Percentiles rank a stretch among this genome's conserved stretches.
phyloP scores from a whole-genome alignment of 441 rosid species.

The Bocquillonia castaneifolia region DNA sequence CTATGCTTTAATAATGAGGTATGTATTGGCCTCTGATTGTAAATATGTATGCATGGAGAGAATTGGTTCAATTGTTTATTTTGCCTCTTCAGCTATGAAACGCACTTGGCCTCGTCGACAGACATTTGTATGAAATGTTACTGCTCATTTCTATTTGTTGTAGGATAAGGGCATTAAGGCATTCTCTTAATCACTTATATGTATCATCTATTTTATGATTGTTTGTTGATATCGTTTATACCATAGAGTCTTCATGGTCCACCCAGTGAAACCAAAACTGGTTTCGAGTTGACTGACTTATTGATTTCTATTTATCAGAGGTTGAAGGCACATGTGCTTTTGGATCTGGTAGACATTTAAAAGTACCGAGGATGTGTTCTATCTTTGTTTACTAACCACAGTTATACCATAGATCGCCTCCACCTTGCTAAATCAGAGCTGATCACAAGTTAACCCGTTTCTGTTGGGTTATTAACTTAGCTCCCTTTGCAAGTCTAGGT shows the following conservation, averaged over 20 bases:
- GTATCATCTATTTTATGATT: neutral
- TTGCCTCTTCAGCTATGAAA: neutral
- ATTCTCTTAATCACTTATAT: too few relatives aligned
- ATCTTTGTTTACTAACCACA: neutral
- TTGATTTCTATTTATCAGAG: neutral
- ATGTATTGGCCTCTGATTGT: constrained; percentile 23
- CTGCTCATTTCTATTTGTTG: neutral
- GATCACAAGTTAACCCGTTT: neutral
- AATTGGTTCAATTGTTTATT: neutral
- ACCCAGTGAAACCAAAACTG: too few relatives aligned
- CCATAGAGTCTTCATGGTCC: neutral
- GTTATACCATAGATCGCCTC: too few relatives aligned
- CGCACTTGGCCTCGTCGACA: neutral
- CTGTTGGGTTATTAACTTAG: neutral
- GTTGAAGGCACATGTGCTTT: neutral
- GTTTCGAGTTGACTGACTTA: neutral
- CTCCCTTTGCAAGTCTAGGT: neutral
- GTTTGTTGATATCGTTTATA: neutral
- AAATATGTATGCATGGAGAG: constrained; percentile 21
- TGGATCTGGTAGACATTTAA: too few relatives aligned
- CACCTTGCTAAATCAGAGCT: neutral
- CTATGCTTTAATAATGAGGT: constrained; percentile 23
- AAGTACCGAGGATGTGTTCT: neutral
- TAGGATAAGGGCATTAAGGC: too few relatives aligned
- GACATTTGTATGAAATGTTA: neutral